phyloP scores from a whole-genome alignment of 2,329 filamentous ascomycete species.

The Ascochyta koolunga region DNA sequence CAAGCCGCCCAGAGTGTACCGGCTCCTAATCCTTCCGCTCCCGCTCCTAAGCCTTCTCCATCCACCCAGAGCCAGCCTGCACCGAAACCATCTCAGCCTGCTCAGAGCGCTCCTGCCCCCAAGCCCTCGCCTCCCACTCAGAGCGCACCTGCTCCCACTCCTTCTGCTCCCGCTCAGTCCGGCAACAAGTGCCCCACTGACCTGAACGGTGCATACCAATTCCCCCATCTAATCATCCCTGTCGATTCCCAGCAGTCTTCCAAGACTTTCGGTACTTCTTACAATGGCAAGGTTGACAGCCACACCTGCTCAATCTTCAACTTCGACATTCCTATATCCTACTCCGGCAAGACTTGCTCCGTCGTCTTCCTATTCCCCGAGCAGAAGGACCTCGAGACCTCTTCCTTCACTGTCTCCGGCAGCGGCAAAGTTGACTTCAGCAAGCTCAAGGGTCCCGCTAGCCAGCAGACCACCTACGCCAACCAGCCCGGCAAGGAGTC shows the following conservation, averaged over 20 bases:
- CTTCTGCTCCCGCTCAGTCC: conserved; percentile 9
- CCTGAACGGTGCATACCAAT: conserved; percentile 44
- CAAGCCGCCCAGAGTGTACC: background rate
- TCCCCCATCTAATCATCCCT: conserved; percentile 68
- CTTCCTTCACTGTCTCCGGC: conserved; percentile 62
- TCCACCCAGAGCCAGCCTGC: background rate
- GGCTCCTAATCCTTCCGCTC: conserved; percentile 1
- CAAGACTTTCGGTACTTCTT: conserved; percentile 59
- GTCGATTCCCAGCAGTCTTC: conserved; percentile 62
- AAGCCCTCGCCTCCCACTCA: conserved; percentile 1
- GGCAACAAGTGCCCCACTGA: conserved; percentile 27
- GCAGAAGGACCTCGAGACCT: conserved; percentile 63
- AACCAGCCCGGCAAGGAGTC: conserved; percentile 57
- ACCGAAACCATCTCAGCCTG: conserved; percentile 3
- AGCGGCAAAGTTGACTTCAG: conserved; percentile 61
- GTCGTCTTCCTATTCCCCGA: conserved; percentile 70
- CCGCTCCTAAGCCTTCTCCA: background rate
- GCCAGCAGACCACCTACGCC: conserved; percentile 58
- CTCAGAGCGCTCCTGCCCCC: background rate
- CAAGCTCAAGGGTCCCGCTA: conserved; percentile 56
- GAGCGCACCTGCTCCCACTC: background rate
- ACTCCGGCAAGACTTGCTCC: conserved; percentile 65
- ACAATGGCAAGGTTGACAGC: conserved; percentile 55
- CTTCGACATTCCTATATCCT: conserved; percentile 66
- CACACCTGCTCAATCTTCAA: conserved; percentile 68